phyloP scores from a whole-genome alignment of 495 filamentous ascomycete genomes.

The Annulohypoxylon moriforme region DNA sequence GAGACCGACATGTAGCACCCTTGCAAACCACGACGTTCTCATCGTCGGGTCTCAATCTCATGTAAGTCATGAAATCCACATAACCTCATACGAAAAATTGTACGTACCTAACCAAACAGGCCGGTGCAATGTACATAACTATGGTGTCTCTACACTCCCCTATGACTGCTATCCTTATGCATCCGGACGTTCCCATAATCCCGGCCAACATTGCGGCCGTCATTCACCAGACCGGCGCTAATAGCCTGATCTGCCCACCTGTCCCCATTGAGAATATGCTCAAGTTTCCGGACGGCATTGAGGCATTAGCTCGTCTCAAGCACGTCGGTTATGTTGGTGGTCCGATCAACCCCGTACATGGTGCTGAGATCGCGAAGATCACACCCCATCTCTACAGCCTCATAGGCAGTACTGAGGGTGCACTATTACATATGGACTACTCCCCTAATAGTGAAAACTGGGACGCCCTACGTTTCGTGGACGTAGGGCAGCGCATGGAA shows the following conservation, averaged over 20 bases:
- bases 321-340: constrained; percentile 45
- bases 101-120: constrained; percentile 20
- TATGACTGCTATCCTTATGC: constrained; percentile 39
- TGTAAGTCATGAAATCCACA: constrained; percentile 22
- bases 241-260: constrained; percentile 38
- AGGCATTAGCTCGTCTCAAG: constrained; percentile 35
- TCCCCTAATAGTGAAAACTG: constrained; percentile 37
- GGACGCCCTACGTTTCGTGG: constrained; percentile 44
- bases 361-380: constrained; percentile 37
- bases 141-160: constrained; percentile 24
- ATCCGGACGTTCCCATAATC: constrained; percentile 36
- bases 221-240: constrained; percentile 36
- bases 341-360: constrained; percentile 43
- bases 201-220: constrained; percentile 41
- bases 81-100: neutral
- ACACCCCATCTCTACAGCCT: constrained; percentile 43
- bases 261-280: constrained; percentile 46
- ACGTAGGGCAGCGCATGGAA: constrained; percentile 48
- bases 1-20: constrained; percentile 30
- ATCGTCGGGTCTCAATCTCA: constrained; percentile 38
- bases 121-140: constrained; percentile 34
- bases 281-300: constrained; percentile 31
- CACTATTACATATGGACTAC: constrained; percentile 38
- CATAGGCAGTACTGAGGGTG: constrained; percentile 47
- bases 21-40: constrained; percentile 31